Base-by-base conservation (phyloP, 1,284 basidiomycete species). In the Fomitopsis betulina region DNA sequence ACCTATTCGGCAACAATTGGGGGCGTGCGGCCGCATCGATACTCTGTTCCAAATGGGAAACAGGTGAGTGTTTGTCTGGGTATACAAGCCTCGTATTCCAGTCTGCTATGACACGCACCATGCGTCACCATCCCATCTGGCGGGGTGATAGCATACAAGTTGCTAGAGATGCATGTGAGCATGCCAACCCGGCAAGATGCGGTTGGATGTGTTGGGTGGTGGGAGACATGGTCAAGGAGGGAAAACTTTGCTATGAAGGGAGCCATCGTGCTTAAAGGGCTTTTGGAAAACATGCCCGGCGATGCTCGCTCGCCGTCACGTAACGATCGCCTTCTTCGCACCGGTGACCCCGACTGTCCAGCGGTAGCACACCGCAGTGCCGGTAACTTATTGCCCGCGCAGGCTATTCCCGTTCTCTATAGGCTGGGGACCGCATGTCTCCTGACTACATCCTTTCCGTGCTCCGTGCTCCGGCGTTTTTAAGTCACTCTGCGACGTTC, bases 41-140 rank as follows among this genome's bases (percentile, higher is more conserved):
- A 59, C 35, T 65, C 65, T 2, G 56, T 65, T 1, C 63, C 65
- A 19, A 42, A 57, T 3, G 61, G 60, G 0, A 57, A 56, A 53
- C 62, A 56, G 61, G 64, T 64, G 25, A 52, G 62, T 57, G 23
- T 38, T 47, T 30, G 27, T 5, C 27, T 43, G 40, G 6, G 40
- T 6, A 5, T 19, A 21, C 40, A n/a, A 13, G 42, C n/a, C 37
- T n/a, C 38, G 3, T n/a, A n/a, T 30, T 53, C 13, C 37, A 5
- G 15, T 43, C 27, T 4, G 27, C 27, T 47, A 21, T 25, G 45
- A 13, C 17, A 30, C 37, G 8, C 19, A 37, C 49, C 21, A 8
- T 37, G 15, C 13, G 17, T 33, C 13, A 12, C 3, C 8, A 17
- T 17, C n/a, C 13, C n/a, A 32, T 33, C 13, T 50, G 25, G 25